Evolutionary conservation across 139 green algal genomes (phyloP), one percentile per base, ranked within the genome.

Genomic region (Haematococcus lacustris): DNA sequence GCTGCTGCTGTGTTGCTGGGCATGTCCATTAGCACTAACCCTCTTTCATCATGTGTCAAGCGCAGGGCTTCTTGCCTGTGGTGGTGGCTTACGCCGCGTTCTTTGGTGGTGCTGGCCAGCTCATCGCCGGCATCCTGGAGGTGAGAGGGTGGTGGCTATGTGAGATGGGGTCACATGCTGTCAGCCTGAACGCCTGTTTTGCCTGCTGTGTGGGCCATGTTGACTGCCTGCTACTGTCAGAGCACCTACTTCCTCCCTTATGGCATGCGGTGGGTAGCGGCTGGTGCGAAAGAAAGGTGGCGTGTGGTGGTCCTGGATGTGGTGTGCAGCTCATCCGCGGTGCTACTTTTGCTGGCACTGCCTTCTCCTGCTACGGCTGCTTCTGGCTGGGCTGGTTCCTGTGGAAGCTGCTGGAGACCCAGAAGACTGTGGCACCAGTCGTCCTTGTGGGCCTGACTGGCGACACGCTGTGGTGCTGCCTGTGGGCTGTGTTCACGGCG

Each of bases 321-420:
- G 63, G 23, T 28, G 21, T 37, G 43, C 82, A 88, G 82, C 67
- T 88, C 5, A 82, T 88, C 79, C 82, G 82, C 63, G 84, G 87
- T 66, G 88, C 88, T 74, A 89, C 84, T 0, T 93, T 93, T 84
- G 88, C 76, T 30, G 87, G 85, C 3, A 87, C 82, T 0, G 88
- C 82, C 33, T 90, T 92, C 73, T 80, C 71, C 34, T 82, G 67
- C 13, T 93, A 92, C 66, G 87, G 87, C 5, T 77, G 75, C 39
- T 91, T 91, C 79, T 91, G 86, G 86, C 78, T 91, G 68, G 71
- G 77, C 39, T 86, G 76, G 76, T 82, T 80, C 62, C 74, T 87
- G 35, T 62, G 77, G 25, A 37, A 83, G 43, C 76, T 59, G 69
- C n/a, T 71, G 63, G 63, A 69, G 6, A 51, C n/a, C 0, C 35